Evolutionary conservation across 2,329 filamentous ascomycete genomes (phyloP).

Genomic region (Emergomyces africanus): DNA sequence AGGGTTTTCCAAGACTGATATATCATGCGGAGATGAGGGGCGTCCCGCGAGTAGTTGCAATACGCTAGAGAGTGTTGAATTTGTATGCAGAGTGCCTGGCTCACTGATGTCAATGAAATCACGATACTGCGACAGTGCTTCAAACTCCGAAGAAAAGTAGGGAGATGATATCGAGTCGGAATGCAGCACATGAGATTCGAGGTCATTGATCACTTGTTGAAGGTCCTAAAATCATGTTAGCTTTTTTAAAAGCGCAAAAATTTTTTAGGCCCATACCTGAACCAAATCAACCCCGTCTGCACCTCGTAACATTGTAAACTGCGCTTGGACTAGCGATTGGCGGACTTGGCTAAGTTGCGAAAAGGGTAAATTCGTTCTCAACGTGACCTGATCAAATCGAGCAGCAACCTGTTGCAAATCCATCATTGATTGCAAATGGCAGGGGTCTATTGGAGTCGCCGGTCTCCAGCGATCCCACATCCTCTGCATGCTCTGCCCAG

Average conservation of each 20-base stretch:
- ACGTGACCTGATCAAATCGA: conserved; percentile 25
- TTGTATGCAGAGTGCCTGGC: conserved; percentile 7
- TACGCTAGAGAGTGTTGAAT: conserved; percentile 16
- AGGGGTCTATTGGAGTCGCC: conserved; percentile 29
- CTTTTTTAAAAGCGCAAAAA: not conserved
- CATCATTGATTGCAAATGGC: conserved; percentile 22
- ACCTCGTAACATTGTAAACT: conserved; percentile 24
- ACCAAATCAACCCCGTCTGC: conserved; percentile 25
- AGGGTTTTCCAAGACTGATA: conserved; percentile 20
- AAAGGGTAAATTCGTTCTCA: conserved; percentile 24
- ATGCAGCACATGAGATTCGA: conserved; percentile 20
- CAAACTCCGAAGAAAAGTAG: conserved; percentile 36
- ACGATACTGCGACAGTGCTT: conserved; percentile 34
- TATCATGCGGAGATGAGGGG: conserved; percentile 21
- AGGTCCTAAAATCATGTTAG: conserved; percentile 19
- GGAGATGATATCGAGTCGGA: conserved; percentile 21
- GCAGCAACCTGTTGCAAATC: conserved; percentile 25
- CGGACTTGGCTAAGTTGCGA: conserved; percentile 24
- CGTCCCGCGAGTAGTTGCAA: conserved; percentile 28
- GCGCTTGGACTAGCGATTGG: conserved; percentile 27
- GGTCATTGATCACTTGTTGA: conserved; percentile 24
- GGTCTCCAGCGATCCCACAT: conserved; percentile 67
- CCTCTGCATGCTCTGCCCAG: conserved; percentile 65
- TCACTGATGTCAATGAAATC: conserved; percentile 19
- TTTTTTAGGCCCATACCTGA: conserved; percentile 13